Base-by-base conservation (phyloP, 306 rosid species). In the Alnus rubra region DNA sequence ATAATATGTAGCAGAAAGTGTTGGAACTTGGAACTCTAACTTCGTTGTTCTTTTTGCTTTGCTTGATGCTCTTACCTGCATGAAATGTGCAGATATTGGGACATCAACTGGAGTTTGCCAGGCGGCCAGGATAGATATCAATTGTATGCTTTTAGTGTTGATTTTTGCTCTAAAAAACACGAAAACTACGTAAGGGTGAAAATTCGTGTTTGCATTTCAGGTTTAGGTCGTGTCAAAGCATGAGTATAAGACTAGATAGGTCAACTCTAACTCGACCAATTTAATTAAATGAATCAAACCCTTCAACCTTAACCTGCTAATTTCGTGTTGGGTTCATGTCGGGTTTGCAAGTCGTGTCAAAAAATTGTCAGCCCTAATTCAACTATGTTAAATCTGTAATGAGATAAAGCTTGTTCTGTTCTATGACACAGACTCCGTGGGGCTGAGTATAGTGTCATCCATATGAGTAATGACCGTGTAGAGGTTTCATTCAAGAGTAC, bases 21-120 rank as follows among this genome's bases (percentile, higher is more conserved):
- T 18, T 33, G n/a, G 73, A 54, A 55, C 13, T 45, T 48, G 2
- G 30, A 18, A 19, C 28, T 52, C 35, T 14, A 16, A 42, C 45
- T 42, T 42, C 5, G 45, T 48, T 52, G 9, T 69, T 23, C 30
- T 62, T 51, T n/a, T 31, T 53, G 15, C 52, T 31, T 44, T 19
- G 31, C 63, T 18, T 19, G 19, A 16, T 13, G 16, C 58, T 53
- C 58, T 53, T 65, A 37, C 71, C 19, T 11, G 23, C 2, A 2
- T 11, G 49, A 37, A 13, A 10, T 45, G 23, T 80, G 75, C 86
- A 87, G 90, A 69, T 83, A 87, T 14, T 87, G 90, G 90, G 90
- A 84, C 75, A 76, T 73, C 70, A 84, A 83, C 76, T 84, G 90
- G 90, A 87, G 77, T 76, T 75, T 77, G 69, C 86, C 87, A 8